Evolutionary conservation across 2,329 filamentous ascomycete species (phyloP).

Genomic region (Cercospora beticola): DNA sequence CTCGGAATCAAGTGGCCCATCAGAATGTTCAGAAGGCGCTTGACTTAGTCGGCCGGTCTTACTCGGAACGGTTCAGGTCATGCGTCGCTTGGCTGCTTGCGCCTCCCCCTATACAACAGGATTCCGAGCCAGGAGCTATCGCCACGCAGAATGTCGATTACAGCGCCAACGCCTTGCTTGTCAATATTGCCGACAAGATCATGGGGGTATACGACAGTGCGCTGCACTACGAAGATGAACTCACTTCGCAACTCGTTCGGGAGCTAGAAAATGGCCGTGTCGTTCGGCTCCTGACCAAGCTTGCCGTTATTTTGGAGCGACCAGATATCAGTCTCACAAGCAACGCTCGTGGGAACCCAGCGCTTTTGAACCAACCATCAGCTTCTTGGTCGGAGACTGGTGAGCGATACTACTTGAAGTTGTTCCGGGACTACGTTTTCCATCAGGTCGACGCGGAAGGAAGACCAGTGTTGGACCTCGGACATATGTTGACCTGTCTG

Average conservation of each 20-base stretch:
- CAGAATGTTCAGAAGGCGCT: slow-evolving; percentile 66
- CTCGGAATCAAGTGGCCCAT: slow-evolving; percentile 49
- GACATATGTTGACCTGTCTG: slow-evolving; percentile 79
- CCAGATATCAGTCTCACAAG: slow-evolving; percentile 61
- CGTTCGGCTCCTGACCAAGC: slow-evolving; percentile 76
- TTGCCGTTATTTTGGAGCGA: slow-evolving; percentile 85
- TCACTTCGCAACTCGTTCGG: slow-evolving; percentile 68
- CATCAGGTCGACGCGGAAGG: slow-evolving; percentile 88
- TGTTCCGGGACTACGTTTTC: slow-evolving; percentile 96
- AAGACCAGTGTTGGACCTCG: slow-evolving; percentile 79
- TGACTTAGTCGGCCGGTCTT: slow-evolving; percentile 73
- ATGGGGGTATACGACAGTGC: slow-evolving; percentile 72
- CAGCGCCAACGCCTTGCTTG: slow-evolving; percentile 75
- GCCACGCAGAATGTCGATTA: slow-evolving; percentile 46
- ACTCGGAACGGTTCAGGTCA: slow-evolving; percentile 75
- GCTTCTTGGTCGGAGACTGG: slow-evolving; percentile 81
- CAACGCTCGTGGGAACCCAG: slow-evolving; percentile 33
- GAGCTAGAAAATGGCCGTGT: slow-evolving; percentile 90
- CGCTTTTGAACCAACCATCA: slow-evolving; percentile 35
- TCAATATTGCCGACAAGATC: slow-evolving; percentile 74
- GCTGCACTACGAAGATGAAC: slow-evolving; percentile 75
- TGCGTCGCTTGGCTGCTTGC: slow-evolving; percentile 79
- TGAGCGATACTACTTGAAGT: slow-evolving; percentile 85
- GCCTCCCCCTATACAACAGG: slow-evolving; percentile 46
- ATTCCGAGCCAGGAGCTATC: not conserved